Percentiles rank a stretch among this genome's conserved stretches.
Evolutionary conservation across 345 rosid species (phyloP).

Genomic region (Lepidium sativum): DNA sequence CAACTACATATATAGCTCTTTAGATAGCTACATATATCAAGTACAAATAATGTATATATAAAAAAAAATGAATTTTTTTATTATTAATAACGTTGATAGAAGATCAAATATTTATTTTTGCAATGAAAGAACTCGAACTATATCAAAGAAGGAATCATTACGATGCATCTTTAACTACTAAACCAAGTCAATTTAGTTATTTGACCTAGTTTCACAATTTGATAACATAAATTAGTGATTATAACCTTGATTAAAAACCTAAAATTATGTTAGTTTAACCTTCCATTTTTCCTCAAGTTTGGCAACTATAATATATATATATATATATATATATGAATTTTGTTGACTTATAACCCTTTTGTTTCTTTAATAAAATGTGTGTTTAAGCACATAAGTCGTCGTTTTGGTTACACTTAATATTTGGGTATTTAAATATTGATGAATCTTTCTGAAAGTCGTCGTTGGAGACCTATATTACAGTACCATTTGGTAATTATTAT

Average conservation of each 20-base stretch:
- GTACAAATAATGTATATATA: too few relatives aligned
- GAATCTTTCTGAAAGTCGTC: background rate
- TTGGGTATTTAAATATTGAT: background rate
- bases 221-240: background rate
- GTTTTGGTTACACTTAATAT: background rate
- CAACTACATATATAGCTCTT: too few relatives aligned
- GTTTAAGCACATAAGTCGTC: background rate
- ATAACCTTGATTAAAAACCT: background rate
- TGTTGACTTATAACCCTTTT: conserved; percentile 4
- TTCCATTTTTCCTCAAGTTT: background rate
- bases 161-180: too few relatives aligned
- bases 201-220: too few relatives aligned
- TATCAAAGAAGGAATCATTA: too few relatives aligned
- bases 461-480: background rate
- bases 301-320: conserved; percentile 3
- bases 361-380: background rate
- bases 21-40: too few relatives aligned
- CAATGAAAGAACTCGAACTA: too few relatives aligned
- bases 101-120: too few relatives aligned
- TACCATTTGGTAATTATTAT: background rate
- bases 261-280: background rate
- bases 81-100: too few relatives aligned
- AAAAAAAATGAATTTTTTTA: too few relatives aligned
- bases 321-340: background rate
- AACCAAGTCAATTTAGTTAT: too few relatives aligned